Conservation (phyloP, 257 asterid genomes). For the Marsdenia floribunda region DNA sequence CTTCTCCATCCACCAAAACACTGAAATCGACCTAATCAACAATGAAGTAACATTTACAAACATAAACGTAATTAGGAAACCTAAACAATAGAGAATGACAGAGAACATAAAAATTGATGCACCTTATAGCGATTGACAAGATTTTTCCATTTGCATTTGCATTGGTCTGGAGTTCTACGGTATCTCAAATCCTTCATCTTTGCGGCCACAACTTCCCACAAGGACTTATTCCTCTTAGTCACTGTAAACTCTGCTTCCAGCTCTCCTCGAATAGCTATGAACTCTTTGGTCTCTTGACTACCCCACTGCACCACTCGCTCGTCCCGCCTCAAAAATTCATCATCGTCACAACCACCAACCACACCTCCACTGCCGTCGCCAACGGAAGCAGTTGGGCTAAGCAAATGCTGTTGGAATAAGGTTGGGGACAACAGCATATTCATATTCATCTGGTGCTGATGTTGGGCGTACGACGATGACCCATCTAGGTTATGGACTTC, state of each 20-base stretch:
- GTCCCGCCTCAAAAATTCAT: conserved; percentile 53
- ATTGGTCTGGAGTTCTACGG: conserved; percentile 57
- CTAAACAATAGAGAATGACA: neutral
- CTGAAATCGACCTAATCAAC: neutral
- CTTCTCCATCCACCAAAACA: neutral
- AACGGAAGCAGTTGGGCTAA: conserved; percentile 11
- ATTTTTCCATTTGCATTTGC: conserved; percentile 69
- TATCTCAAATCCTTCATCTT: conserved; percentile 59
- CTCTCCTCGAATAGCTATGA: conserved; percentile 58
- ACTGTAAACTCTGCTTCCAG: conserved; percentile 36
- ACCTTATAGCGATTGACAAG: conserved; percentile 61
- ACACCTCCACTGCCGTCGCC: conserved; percentile 10
- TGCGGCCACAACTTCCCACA: conserved; percentile 58
- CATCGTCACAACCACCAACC: conserved; percentile 30
- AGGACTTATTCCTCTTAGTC: conserved; percentile 27
- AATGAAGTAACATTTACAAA: neutral
- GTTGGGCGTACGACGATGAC: conserved; percentile 8
- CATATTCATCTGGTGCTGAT: conserved; percentile 12
- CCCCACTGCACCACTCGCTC: conserved; percentile 71
- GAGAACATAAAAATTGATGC: neutral
- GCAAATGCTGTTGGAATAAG: conserved; percentile 20
- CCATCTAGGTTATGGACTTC: conserved; percentile 16
- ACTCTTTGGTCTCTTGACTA: conserved; percentile 59
- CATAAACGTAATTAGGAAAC: neutral
- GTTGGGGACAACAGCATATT: conserved; percentile 13